These are phyloP conservation scores for Trichophyton benhamiae DNA, from an alignment of 2,329 filamentous ascomycete genomes.

Conservation along the genomic window DNA sequence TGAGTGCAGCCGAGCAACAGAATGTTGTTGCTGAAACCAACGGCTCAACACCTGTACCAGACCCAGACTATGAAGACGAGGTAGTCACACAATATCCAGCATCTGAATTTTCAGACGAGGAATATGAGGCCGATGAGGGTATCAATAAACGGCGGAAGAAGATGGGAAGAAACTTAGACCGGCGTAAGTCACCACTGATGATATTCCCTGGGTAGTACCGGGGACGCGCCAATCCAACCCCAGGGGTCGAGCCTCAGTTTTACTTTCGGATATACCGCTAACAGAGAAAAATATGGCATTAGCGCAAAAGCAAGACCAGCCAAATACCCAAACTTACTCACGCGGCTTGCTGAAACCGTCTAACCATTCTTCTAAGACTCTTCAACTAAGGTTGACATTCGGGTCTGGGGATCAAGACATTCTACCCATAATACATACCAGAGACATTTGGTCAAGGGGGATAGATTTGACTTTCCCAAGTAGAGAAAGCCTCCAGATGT, in stretches of 20 bases:
- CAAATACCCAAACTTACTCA: slow-evolving; percentile 20
- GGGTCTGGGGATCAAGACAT: slow-evolving; percentile 41
- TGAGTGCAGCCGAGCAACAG: neutral
- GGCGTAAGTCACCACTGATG: neutral
- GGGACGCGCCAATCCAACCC: no score
- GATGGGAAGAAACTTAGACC: neutral
- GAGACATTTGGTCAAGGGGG: slow-evolving; percentile 38
- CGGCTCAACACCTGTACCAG: neutral
- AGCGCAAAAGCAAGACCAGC: neutral
- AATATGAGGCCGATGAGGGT: slow-evolving; percentile 14
- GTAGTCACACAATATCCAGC: neutral
- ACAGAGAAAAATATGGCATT: neutral
- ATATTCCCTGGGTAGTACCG: neutral
- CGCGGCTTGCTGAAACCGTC: slow-evolving; percentile 27
- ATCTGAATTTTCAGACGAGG: slow-evolving; percentile 16
- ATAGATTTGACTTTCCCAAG: slow-evolving; percentile 41
- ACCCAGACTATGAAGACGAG: neutral
- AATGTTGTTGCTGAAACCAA: neutral
- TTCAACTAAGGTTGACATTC: slow-evolving; percentile 39
- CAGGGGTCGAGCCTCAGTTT: neutral
- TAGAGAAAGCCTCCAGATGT: slow-evolving; percentile 26
- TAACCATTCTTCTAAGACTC: slow-evolving; percentile 30
- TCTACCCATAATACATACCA: slow-evolving; percentile 35
- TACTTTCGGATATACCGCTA: neutral
- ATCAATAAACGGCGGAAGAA: neutral